Base-by-base conservation (phyloP, 495 filamentous ascomycete species). In the Peziza echinospora region DNA sequence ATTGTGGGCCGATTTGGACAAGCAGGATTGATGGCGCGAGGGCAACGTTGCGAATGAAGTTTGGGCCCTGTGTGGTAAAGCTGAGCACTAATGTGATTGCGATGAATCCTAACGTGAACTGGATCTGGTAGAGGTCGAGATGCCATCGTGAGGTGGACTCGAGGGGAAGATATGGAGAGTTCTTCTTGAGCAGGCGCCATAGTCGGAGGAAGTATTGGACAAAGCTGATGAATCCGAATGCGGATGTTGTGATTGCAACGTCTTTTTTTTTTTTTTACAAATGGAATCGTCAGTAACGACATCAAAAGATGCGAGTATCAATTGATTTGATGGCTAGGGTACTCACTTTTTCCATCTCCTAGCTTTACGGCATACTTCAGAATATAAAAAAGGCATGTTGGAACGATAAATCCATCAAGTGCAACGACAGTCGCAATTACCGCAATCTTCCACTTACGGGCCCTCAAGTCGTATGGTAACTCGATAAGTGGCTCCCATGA, bases 1-100 rank as follows among this genome's bases (percentile, higher is more conserved):
- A 62, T 51, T 76, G 67, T 25, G 62, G 51, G 40, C 69, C 73
- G 44, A 71, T 64, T 50, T 69, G 67, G 46, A 70, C 68, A 37
- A 71, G 57, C 47, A 80, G 71, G 24, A 68, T 53, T 5, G 70
- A 28, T 13, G 53, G 53, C 16, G 49, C 41, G 16, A 56, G 41
- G 8, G 51, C 40, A n/a, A 53, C 42, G 30, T 37, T 37, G 30
- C 30, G 30, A 17, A 37, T 6, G 30, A 37, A 13, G 30, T 4
- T 6, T 11, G 13, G 6, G 13, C 30, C 30, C 6, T 37, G 30
- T 11, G 30, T 13, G 30, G 30, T 37, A 3, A 37, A 7, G 30
- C 13, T 17, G 13, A 56, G 30, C 13, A 53, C 21, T 5, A 47
- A 21, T 23, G 47, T 53, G 26, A 56, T 46, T 26, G 47, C 10